Percentiles rank a stretch among this genome's conserved stretches.
Evolutionary conservation across 139 green algal genomes (phyloP).

Genomic region (Monoraphidium neglectum): DNA sequence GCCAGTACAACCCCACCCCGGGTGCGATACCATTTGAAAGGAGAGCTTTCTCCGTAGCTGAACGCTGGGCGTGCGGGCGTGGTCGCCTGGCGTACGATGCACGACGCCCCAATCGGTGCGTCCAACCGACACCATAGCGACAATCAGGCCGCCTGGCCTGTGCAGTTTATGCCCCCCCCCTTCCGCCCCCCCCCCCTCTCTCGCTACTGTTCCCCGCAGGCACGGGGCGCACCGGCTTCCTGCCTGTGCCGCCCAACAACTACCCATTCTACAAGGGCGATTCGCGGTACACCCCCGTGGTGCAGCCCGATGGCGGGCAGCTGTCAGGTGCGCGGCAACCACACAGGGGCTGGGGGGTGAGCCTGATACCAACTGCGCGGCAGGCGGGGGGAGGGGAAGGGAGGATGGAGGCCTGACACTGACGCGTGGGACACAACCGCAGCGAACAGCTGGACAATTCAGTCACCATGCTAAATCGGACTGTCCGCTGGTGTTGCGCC

Average conservation of each 20-base stretch:
- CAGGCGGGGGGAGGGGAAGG: too few species aligned
- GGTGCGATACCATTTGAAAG: too few species aligned
- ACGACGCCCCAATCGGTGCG: background rate
- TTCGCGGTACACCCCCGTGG: constrained; percentile 81
- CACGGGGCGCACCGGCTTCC: constrained; percentile 78
- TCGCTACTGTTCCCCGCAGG: constrained; percentile 40
- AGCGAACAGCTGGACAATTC: background rate
- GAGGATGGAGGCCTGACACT: constrained; percentile 1
- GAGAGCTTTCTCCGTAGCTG: too few species aligned
- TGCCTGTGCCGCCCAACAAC: constrained; percentile 84
- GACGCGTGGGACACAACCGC: background rate
- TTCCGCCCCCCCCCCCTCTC: background rate
- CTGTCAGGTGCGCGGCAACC: constrained; percentile 69
- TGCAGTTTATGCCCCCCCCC: too few species aligned
- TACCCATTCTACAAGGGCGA: constrained; percentile 88
- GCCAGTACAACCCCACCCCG: constrained; percentile 79
- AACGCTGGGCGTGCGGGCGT: too few species aligned
- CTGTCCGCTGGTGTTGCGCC: background rate
- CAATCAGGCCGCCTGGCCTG: too few species aligned
- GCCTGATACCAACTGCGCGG: background rate
- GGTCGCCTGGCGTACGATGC: too few species aligned
- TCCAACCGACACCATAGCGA: too few species aligned
- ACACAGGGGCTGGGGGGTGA: background rate
- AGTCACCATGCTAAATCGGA: too few species aligned
- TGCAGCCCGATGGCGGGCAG: constrained; percentile 86